Evolutionary conservation across 179 eudicot species (phyloP), one percentile per base, ranked within the genome.

Genomic region (Drosera spatulata): DNA sequence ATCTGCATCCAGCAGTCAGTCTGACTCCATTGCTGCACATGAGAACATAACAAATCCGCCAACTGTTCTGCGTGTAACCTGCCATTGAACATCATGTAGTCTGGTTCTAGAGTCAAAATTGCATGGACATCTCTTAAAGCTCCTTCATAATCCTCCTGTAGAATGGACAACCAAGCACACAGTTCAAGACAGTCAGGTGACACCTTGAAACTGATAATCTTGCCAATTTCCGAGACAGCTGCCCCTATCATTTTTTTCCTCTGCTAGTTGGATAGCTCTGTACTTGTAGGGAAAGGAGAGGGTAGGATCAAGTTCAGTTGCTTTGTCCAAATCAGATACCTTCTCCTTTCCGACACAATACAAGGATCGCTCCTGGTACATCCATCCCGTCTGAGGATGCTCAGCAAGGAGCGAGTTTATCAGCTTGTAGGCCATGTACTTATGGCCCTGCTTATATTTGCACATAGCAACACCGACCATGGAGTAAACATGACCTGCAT

Each of bases 1-100:
- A 87, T 66, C 56, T 87, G 91, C 80, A 87, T 80, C 95, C 95
- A 87, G 67, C 95, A 87, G 66, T 87, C 95, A 56, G 86, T 91
- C 54, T 73, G 86, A 68, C 78, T 72, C 83, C 86, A 82, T 73
- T 79, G 83, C 65, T 79, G 88, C 40, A 79, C 80, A 72, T 80
- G 73, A 58, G 77, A 71, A 53, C 76, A 61, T 38, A 87, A 82
- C 45, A 79, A 70, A 76, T 87, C 91, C 41, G 82, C 85, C 60
- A 87, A 63, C 55, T 79, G 79, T 39, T 73, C 82, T 11, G 85
- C 88, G 2, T 67, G 83, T 73, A 87, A 59, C 74, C 79, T 87
- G 61, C 95, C 91, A 62, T 82, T 58, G 61, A 85, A 87, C 87
- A 85, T 78, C 90, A 85, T 83, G 72, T 81, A 81, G 64, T 62